These are phyloP conservation scores for Pythium graminicola DNA, from an alignment of 352 stramenopile genomes.

Conservation along the genomic window DNA sequence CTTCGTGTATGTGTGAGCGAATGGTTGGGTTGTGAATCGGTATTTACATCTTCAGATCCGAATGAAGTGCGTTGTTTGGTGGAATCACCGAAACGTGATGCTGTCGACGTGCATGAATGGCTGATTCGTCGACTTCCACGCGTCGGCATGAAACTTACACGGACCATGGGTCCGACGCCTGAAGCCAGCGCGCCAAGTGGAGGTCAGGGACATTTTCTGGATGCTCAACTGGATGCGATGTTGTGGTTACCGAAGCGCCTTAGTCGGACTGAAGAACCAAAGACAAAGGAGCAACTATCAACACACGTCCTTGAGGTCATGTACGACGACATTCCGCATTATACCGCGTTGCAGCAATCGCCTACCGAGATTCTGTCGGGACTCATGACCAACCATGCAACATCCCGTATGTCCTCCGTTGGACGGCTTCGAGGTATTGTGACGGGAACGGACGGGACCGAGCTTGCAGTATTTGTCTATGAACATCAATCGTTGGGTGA, in stretches of 20 bases:
- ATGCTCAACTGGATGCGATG: slow-evolving; percentile 38
- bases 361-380: slow-evolving; percentile 4
- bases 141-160: background rate
- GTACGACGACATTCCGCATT: slow-evolving; percentile 46
- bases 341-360: slow-evolving; percentile 8
- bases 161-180: background rate
- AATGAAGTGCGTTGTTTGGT: slow-evolving; percentile 44
- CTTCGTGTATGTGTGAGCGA: slow-evolving; percentile 31
- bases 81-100: slow-evolving; percentile 16
- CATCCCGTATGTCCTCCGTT: slow-evolving; percentile 25
- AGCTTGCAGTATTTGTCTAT: slow-evolving; percentile 62
- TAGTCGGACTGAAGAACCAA: background rate
- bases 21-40: slow-evolving; percentile 40
- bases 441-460: background rate
- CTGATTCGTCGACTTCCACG: slow-evolving; percentile 14
- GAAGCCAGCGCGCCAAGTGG: background rate
- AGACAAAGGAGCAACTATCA: background rate
- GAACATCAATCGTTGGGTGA: slow-evolving; percentile 56
- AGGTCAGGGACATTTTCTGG: slow-evolving; percentile 16
- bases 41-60: slow-evolving; percentile 41
- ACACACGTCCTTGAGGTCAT: slow-evolving; percentile 34
- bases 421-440: slow-evolving; percentile 36
- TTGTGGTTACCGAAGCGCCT: slow-evolving; percentile 16
- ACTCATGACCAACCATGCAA: slow-evolving; percentile 28
- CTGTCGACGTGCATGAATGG: slow-evolving; percentile 13